These are phyloP conservation scores for Pseudopediastrum boryanum DNA, from an alignment of 139 green algal species.

Conservation along the genomic window DNA sequence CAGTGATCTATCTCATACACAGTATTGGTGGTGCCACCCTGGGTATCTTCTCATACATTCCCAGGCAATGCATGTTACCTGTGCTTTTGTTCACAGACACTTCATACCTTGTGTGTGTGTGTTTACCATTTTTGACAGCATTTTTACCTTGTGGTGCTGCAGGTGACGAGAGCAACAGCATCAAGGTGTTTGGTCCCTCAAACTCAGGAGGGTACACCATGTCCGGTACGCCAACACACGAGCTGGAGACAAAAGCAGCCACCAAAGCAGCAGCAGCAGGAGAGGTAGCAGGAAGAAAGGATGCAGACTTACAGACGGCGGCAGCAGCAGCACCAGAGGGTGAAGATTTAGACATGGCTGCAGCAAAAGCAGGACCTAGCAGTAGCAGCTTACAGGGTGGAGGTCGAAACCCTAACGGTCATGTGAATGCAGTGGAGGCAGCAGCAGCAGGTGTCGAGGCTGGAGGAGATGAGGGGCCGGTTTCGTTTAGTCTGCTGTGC, in stretches of 20 bases:
- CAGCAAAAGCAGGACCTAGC: background rate
- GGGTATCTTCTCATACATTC: no score
- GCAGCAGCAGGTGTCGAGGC: background rate
- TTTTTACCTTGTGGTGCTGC: background rate
- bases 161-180: slow-evolving; percentile 75
- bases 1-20: no score
- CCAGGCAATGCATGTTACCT: no score
- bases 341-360: background rate
- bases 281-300: slow-evolving; percentile 14
- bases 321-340: slow-evolving; percentile 21
- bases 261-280: slow-evolving; percentile 6
- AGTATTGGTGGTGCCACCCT: no score
- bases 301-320: background rate
- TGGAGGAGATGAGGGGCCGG: background rate
- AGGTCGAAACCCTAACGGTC: background rate
- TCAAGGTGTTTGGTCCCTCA: slow-evolving; percentile 66
- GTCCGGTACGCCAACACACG: background rate
- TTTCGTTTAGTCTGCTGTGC: slow-evolving; percentile 43
- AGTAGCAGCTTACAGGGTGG: background rate
- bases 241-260: background rate
- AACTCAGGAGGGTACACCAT: background rate
- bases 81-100: background rate
- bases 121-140: background rate
- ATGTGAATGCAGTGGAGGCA: background rate
- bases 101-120: background rate